Base-by-base conservation (phyloP, 805 yeast species). In the Vanderwaltozyma polyspora region DNA sequence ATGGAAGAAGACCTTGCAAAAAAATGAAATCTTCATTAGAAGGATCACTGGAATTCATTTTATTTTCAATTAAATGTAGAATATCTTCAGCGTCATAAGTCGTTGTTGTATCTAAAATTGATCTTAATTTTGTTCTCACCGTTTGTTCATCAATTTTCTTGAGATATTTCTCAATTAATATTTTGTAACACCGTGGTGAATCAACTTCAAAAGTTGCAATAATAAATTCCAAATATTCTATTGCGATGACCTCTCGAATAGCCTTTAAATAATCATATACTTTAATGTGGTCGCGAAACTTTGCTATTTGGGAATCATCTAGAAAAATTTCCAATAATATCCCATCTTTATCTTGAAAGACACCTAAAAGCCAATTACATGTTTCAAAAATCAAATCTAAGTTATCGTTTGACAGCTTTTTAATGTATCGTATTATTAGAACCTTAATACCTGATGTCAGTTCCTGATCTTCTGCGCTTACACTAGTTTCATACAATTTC, bases 251-350 rank as follows among this genome's bases (percentile, higher is more conserved):
- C 2, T 27, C 26, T 13, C 55, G 50, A 13, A 57, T 48, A 1
- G 47, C 35, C 7, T 55, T 40, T n/a, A 82, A 52, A 47, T 61
- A 79, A 1, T 70, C 66, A 31, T 77, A 59, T 0, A 85, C 75
- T 42, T 66, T 59, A 17, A 57, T 41, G 32, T 68, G 67, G 41
- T 81, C 70, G 34, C 78, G 67, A 11, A 72, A 60, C 38, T 74
- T 77, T 38, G 81, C 68, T 42, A 72, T 74, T 10, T 69, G 66
- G 0, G 80, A 63, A 34, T 78, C 79, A 37, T 71, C 74, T 67
- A 83, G 65, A 43, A 86, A 86, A 0, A 89, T 63, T 15, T 60
- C 56, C 40, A 36, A 53, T 45, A 24, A 70, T 70, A 48, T 63
- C 40, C 9, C 51, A 37, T 10, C 36, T 3, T 38, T 37, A 17